Percentiles rank a stretch among this genome's conserved stretches.
These are phyloP conservation scores for Persicaria tinctoria DNA, from an alignment of 148 eudicot genomes.

Conservation along the genomic window DNA sequence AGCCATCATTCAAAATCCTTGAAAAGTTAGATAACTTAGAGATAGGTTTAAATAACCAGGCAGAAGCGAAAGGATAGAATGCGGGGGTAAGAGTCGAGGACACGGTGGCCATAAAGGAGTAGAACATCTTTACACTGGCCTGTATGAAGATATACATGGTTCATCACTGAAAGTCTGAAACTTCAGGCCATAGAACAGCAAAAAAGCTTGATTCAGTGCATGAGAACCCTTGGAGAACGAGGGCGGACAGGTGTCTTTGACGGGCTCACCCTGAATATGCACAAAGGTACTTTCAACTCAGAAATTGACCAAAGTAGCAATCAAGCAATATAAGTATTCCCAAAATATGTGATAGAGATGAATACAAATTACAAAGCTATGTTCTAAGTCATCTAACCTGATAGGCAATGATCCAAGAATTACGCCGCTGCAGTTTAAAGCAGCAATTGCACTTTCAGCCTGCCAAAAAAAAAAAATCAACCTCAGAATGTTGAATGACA, in stretches of 20 bases:
- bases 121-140: slow-evolving; percentile 9
- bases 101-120: neutral
- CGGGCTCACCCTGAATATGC: slow-evolving; percentile 14
- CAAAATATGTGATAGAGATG: neutral
- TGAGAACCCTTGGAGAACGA: slow-evolving; percentile 9
- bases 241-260: slow-evolving; percentile 18
- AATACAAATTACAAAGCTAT: neutral
- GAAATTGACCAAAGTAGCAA: neutral
- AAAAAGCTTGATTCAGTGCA: slow-evolving; percentile 29
- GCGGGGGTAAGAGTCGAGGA: neutral
- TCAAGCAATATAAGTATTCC: neutral
- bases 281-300: neutral
- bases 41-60: neutral
- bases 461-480: slow-evolving; percentile 19
- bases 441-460: slow-evolving; percentile 82
- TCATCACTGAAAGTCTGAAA: neutral
- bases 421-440: slow-evolving; percentile 65
- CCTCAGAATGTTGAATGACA: neutral
- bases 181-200: slow-evolving; percentile 4
- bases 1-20: neutral
- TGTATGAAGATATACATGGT: slow-evolving; percentile 9
- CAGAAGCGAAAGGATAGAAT: neutral
- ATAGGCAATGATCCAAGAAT: slow-evolving; percentile 60
- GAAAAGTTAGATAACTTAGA: neutral
- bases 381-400: slow-evolving; percentile 26